Base-by-base conservation (phyloP, 169 alveolate species). In the Cryptosporidium felis region DNA sequence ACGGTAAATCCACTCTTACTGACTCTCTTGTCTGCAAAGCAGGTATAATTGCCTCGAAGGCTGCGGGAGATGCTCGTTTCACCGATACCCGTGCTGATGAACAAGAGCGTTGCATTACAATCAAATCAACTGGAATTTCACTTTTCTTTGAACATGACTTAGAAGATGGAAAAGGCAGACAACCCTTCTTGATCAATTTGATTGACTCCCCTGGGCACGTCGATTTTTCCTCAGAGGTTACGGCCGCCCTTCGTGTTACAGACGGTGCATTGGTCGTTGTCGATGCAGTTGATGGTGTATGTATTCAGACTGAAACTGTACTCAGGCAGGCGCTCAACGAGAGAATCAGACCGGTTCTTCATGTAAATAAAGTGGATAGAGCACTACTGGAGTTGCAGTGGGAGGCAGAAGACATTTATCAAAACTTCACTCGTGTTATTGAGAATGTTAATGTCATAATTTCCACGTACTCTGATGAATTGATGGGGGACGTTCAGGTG, bases 151-250 rank as follows among this genome's bases (percentile, higher is more conserved):
- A 98, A 91, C 97, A 94, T 74, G 99, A 97, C 79, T 82, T 94
- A 40, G 97, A 96, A 34, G 99, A 94, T 63, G 96, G 94, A 66
- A 81, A 80, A 40, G 96, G 95, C 32, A 67, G 80, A 34, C 95
- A 92, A 82, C 96, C 97, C 45, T 98, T 94, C 91, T 95, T 98
- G 51, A 97, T 98, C 90, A 98, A 98, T 94, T 94, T 98, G 82
- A 97, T 98, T 91, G 99, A 98, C 89, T 98, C 99, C 9, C 99
- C 99, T 47, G 99, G 99, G 36, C 99, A 98, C 95, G 99, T 98
- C 66, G 99, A 98, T 93, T 98, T 98, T 96, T 95, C 99, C 28
- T 96, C 99, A 9, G 99, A 98, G 92, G 99, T 98, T 53, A 97
- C 99, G 6, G 99, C 99, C 30, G 99, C 99, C 36, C 95, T 97